Base-by-base conservation (phyloP, 2,329 filamentous ascomycete species). In the Fusarium domesticum region DNA sequence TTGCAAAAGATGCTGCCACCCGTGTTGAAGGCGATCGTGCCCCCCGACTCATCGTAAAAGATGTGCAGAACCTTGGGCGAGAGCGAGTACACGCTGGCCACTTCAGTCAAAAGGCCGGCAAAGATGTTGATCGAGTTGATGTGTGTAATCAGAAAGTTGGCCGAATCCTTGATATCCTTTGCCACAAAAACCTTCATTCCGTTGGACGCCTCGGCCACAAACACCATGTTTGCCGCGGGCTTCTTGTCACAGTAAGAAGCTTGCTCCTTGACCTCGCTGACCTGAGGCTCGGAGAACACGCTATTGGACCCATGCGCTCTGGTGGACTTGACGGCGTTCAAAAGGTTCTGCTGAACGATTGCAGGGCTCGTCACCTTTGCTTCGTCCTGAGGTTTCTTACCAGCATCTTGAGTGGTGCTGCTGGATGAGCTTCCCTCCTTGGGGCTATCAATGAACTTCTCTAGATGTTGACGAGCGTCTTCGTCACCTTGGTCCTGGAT, bases 1-100 rank as follows among this genome's bases (percentile, higher is more conserved):
- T 98, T 98, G 74, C 90, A 96, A 71, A 97, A 98, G 20, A 98
- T 80, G 58, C 85, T 89, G 30, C 92, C 91, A 31, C 77, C 81
- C 7, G 80, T 79, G 64, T 98, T 98, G 75, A 98, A 98, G 0
- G 92, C 93, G 51, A 98, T 96, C 0, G 89, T 91, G 43, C 80
- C 81, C 5, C 89, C 87, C 3, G 72, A 68, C 32, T 85, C 80
- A 57, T 96, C 91, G 58, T 90, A 89, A 70, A 92, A 97, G 39
- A 97, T 86, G 63, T 95, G 92, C 45, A 97, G 66, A 3, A 83
- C 82, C 23, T 78, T 73, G 0, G 79, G 73, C 1, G 80, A 74
- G 18, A 97, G 75, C 2, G 80, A 76, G 65, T 96, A 97, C 10
- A 95, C 77, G 28, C 72, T 73, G 3, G 80, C 84, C 10, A 89